These are phyloP conservation scores for Cotoneaster glaucophyllus DNA, from an alignment of 306 rosid species.

Conservation along the genomic window DNA sequence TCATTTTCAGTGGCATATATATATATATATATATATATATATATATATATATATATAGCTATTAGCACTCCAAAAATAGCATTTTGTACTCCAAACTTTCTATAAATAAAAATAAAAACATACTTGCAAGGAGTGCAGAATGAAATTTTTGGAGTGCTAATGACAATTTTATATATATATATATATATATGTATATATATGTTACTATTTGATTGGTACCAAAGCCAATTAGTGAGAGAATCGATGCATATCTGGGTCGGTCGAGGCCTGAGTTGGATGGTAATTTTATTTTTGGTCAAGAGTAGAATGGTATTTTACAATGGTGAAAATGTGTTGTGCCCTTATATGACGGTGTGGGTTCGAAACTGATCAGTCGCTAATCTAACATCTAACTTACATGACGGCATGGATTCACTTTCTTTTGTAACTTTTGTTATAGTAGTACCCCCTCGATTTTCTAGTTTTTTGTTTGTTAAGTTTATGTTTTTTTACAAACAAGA, in stretches of 20 bases:
- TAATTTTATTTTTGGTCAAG: background rate
- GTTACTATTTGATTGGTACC: background rate
- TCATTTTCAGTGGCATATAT: background rate
- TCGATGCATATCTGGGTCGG: background rate
- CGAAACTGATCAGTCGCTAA: accelerated
- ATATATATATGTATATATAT: too few relatives aligned
- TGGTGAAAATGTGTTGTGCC: accelerated
- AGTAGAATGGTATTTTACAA: background rate
- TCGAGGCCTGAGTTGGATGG: background rate
- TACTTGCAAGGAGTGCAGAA: too few relatives aligned
- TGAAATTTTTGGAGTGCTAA: too few relatives aligned
- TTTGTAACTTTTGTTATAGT: background rate
- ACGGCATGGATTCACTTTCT: background rate
- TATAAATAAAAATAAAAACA: too few relatives aligned
- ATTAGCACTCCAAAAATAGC: too few relatives aligned
- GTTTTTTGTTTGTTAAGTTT: background rate
- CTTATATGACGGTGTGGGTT: accelerated
- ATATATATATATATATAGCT: too few relatives aligned
- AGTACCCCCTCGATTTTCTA: background rate
- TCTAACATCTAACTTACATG: too few relatives aligned
- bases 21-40: too few relatives aligned
- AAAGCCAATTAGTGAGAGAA: background rate
- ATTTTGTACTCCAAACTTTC: too few relatives aligned
- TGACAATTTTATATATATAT: too few relatives aligned
- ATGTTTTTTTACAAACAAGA: too few relatives aligned